Percentiles rank a stretch among this genome's conserved stretches.
Evolutionary conservation across 164 flowering plant species (phyloP).

Genomic region (Santalum album): DNA sequence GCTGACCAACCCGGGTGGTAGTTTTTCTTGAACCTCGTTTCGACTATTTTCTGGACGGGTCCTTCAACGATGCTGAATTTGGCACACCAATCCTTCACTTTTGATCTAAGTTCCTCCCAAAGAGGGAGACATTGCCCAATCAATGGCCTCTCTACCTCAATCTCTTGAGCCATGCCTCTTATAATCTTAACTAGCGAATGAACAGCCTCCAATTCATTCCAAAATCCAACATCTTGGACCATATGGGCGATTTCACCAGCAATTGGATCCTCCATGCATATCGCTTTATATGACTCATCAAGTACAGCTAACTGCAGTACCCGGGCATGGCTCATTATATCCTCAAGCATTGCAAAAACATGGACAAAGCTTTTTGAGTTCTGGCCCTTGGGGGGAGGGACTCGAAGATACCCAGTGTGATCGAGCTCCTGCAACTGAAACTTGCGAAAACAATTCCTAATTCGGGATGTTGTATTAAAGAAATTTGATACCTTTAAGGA

Average conservation of each 20-base stretch:
- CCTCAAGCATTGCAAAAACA: conserved; percentile 49
- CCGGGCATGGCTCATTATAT: conserved; percentile 48
- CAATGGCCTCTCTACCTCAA: conserved; percentile 73
- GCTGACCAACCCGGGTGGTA: conserved; percentile 69
- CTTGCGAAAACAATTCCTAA: conserved; percentile 20
- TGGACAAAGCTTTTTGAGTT: conserved; percentile 13
- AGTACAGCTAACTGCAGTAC: conserved; percentile 50
- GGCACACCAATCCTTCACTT: conserved; percentile 37
- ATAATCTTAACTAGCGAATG: conserved; percentile 59
- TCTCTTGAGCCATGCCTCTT: conserved; percentile 63
- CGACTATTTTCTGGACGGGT: conserved; percentile 30
- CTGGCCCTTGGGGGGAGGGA: conserved; percentile 18
- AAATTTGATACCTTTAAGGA: conserved; percentile 32
- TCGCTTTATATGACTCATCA: conserved; percentile 60
- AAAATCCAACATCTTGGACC: conserved; percentile 59
- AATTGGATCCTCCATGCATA: conserved; percentile 53
- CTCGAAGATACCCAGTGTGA: conserved; percentile 21
- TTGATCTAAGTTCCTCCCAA: conserved; percentile 35
- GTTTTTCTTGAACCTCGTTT: conserved; percentile 35
- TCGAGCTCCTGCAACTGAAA: conserved; percentile 27
- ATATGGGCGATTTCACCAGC: conserved; percentile 67
- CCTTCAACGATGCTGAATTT: too few species aligned
- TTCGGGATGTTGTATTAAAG: conserved; percentile 23
- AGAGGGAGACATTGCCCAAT: conserved; percentile 47
- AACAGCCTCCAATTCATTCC: conserved; percentile 77